Percentiles rank a stretch among this genome's conserved stretches.
Conservation (phyloP, 805 yeast species). For the Maudiozyma saulgeensis region DNA sequence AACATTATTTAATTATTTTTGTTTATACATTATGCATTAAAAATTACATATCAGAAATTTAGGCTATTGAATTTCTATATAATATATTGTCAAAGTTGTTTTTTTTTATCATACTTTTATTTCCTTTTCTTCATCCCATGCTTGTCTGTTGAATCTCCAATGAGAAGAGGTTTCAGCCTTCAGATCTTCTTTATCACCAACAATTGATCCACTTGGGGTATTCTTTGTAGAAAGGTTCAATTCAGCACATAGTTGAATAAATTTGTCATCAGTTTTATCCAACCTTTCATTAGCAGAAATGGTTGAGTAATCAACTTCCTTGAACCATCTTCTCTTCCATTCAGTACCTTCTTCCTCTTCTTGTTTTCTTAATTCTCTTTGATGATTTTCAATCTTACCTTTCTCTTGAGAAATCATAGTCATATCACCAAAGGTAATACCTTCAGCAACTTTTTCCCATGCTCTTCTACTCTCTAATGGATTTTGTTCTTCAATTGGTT, state of each 20-base stretch:
- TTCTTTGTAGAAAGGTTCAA: conserved; percentile 45
- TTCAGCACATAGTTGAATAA: conserved; percentile 31
- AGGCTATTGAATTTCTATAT: background rate
- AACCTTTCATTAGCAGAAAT: background rate
- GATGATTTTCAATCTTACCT: conserved; percentile 69
- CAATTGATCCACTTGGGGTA: conserved; percentile 56
- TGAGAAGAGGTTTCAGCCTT: conserved; percentile 39
- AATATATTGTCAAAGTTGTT: background rate
- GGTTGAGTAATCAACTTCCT: conserved; percentile 34
- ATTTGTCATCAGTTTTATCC: conserved; percentile 14
- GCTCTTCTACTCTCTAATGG: conserved; percentile 79
- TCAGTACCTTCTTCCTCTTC: conserved; percentile 54
- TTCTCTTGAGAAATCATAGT: conserved; percentile 68
- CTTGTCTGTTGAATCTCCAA: conserved; percentile 57
- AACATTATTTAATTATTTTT: background rate
- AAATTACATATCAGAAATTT: background rate
- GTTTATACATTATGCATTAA: background rate
- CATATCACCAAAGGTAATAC: conserved; percentile 66
- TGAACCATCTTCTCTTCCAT: conserved; percentile 86
- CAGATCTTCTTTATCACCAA: conserved; percentile 46
- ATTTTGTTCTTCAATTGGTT: conserved; percentile 75
- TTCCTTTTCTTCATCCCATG: conserved; percentile 53
- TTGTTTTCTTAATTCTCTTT: conserved; percentile 68
- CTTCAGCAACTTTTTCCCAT: conserved; percentile 84
- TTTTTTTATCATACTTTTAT: conserved; percentile 20